phyloP scores from a whole-genome alignment of 768 basidiomycete species.

The Hydnum rufescens region DNA sequence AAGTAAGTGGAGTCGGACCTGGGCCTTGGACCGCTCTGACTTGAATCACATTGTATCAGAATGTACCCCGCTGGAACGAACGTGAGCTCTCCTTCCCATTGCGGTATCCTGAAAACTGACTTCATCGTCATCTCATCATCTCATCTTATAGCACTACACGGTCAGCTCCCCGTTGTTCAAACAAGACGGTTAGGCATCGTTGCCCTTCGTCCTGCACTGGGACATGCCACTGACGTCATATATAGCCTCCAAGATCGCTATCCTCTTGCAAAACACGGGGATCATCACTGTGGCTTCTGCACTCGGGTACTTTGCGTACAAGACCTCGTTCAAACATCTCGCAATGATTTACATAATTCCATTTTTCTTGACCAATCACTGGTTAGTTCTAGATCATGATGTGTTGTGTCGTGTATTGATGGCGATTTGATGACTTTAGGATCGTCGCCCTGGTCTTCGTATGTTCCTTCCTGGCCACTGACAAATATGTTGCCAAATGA shows the following conservation, averaged over 20 bases:
- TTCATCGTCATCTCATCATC: background rate
- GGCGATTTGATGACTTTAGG: background rate
- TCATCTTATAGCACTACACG: background rate
- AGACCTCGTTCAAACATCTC: background rate
- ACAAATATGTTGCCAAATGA: too few species aligned
- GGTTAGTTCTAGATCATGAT: background rate
- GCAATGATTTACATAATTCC: background rate
- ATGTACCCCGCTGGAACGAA: background rate
- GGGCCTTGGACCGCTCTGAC: too few species aligned
- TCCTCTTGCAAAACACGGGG: background rate
- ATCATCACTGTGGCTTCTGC: background rate
- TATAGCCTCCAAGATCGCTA: background rate
- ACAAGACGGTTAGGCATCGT: background rate
- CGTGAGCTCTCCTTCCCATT: background rate
- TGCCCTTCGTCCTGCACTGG: background rate
- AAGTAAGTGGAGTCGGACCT: too few species aligned
- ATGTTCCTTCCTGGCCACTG: background rate
- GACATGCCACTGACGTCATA: background rate
- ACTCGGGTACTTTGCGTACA: background rate
- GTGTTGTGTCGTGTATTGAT: background rate
- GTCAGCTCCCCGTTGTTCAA: constrained; percentile 1
- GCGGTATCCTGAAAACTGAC: background rate
- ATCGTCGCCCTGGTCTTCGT: constrained; percentile 1
- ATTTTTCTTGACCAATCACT: background rate
- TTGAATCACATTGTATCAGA: too few species aligned